Evolutionary conservation across 768 basidiomycete genomes (phyloP), one percentile per base, ranked within the genome.

Genomic region (Heimioporus sp.): DNA sequence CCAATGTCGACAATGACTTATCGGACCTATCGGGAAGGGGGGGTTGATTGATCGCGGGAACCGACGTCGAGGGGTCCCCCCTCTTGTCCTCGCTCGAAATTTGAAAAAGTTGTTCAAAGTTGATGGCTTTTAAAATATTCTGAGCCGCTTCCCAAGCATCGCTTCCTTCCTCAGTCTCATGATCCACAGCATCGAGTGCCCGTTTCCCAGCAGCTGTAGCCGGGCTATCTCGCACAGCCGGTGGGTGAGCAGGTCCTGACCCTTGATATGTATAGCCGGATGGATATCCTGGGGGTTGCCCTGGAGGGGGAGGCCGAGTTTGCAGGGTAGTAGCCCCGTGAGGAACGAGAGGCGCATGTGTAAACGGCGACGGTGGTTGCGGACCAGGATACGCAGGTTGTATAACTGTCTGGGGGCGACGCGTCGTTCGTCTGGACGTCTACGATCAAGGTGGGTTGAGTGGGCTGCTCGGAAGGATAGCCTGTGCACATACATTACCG

Each of bases 81-180:
- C 49, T 45, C 31, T 21, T 50, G 44, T 67, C 62, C 30, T 71
- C 64, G 49, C 43, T 65, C 16, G 79, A 53, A 16, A 65, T 63
- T 53, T 78, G 74, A 28, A 80, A 67, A 24, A 86, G 66, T 19
- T 71, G 72, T 5, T 80, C 82, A 60, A 88, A 87, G 64, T 88
- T 87, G 69, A 90, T 87, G 4, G 86, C 87, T 59, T 84, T 81
- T 48, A 90, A 74, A 43, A 90, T 90, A 55, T 80, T 85, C 60
- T 89, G 85, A 9, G 87, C 87, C 1, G 87, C 87, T 62, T 87
- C 82, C 78, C 86, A 89, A 12, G 85, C 84, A 52, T 86, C 83
- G 53, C 73, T 74, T n/a, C 73, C 75, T 42, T 78, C 75, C 15
- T 61, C 73, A 10, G 59, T 64, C 44, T 74, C 73, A 15, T 72